Percentiles rank a stretch among this genome's conserved stretches.
Evolutionary conservation across 768 basidiomycete species (phyloP).

Genomic region (Wakefieldia striispora): DNA sequence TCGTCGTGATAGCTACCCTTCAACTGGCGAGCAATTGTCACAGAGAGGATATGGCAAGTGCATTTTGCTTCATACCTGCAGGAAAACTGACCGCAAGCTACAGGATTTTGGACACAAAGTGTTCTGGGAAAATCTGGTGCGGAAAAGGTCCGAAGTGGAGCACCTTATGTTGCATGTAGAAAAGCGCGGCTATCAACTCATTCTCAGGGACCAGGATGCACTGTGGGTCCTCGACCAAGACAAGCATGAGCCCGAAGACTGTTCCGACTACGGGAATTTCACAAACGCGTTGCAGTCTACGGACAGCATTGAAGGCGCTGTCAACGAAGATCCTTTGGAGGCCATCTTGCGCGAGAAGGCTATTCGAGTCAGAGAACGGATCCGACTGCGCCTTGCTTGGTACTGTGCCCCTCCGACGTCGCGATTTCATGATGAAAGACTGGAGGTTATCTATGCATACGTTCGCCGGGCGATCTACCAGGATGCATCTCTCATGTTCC

Average conservation of each 20-base stretch:
- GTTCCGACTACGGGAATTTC: constrained; percentile 17
- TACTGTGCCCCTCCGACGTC: constrained; percentile 33
- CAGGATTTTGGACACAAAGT: constrained; percentile 41
- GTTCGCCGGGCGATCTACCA: constrained; percentile 37
- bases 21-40: not conserved
- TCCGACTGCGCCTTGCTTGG: constrained; percentile 32
- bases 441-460: constrained; percentile 35
- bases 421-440: constrained; percentile 33
- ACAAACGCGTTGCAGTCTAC: constrained; percentile 12
- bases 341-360: constrained; percentile 34
- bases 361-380: constrained; percentile 31
- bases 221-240: constrained; percentile 35
- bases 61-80: not conserved
- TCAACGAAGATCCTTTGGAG: constrained; percentile 33
- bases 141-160: constrained; percentile 32
- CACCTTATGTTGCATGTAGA: constrained; percentile 31
- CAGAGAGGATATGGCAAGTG: constrained; percentile 25
- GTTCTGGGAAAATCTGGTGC: constrained; percentile 35
- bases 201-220: constrained; percentile 35
- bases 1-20: not conserved
- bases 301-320: not conserved
- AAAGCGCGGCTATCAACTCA: constrained; percentile 33
- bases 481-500: constrained; percentile 37
- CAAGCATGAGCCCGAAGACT: constrained; percentile 17
- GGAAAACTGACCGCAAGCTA: not conserved